A percentile compares a stretch with the other conserved stretches of the same genome.
These are phyloP conservation scores for Cladosporium sphaerospermum DNA, from an alignment of 2,329 filamentous ascomycete species.

Conservation along the genomic window DNA sequence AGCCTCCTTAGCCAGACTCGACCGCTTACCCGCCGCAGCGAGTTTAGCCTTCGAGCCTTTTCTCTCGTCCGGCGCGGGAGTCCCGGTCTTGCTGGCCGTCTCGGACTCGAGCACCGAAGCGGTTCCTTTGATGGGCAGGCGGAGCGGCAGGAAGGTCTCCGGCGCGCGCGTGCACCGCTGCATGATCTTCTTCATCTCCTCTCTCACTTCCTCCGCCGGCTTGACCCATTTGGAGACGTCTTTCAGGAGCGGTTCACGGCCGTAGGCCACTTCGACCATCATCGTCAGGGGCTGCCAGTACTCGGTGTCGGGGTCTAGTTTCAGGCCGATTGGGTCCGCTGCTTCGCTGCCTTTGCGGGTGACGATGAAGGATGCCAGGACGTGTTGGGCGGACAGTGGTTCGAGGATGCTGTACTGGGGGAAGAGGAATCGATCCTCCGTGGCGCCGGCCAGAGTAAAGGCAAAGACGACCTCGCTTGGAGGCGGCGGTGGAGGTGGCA, in stretches of 20 bases:
- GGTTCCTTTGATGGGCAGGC: slow-evolving; percentile 40
- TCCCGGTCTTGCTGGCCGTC: slow-evolving; percentile 20
- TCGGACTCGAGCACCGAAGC: slow-evolving; percentile 18
- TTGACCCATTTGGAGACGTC: slow-evolving; percentile 52
- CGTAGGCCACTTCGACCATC: slow-evolving; percentile 48
- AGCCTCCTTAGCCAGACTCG: slow-evolving; percentile 6
- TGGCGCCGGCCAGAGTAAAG: slow-evolving; percentile 52
- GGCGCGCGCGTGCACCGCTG: slow-evolving; percentile 50
- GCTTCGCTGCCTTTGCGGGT: slow-evolving; percentile 65
- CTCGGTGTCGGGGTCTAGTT: slow-evolving; percentile 46
- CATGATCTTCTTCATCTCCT: slow-evolving; percentile 53
- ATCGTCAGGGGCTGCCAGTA: slow-evolving; percentile 71
- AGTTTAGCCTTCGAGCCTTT: slow-evolving; percentile 1
- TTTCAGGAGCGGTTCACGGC: slow-evolving; percentile 47
- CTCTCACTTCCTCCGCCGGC: slow-evolving; percentile 46
- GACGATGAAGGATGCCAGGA: slow-evolving; percentile 71
- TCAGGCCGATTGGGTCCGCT: slow-evolving; percentile 20
- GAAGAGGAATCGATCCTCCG: slow-evolving; percentile 70
- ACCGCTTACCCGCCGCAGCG: neutral
- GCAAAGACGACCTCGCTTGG: slow-evolving; percentile 52
- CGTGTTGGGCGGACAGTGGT: slow-evolving; percentile 46
- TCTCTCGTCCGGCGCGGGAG: slow-evolving; percentile 15
- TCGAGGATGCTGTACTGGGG: slow-evolving; percentile 74
- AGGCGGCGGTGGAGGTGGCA: slow-evolving; percentile 23
- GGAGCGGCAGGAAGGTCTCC: slow-evolving; percentile 49